Evolutionary conservation across 371 early-diverging fungal genomes (phyloP), one percentile per base, ranked within the genome.

Genomic region (Mortierella sp.): DNA sequence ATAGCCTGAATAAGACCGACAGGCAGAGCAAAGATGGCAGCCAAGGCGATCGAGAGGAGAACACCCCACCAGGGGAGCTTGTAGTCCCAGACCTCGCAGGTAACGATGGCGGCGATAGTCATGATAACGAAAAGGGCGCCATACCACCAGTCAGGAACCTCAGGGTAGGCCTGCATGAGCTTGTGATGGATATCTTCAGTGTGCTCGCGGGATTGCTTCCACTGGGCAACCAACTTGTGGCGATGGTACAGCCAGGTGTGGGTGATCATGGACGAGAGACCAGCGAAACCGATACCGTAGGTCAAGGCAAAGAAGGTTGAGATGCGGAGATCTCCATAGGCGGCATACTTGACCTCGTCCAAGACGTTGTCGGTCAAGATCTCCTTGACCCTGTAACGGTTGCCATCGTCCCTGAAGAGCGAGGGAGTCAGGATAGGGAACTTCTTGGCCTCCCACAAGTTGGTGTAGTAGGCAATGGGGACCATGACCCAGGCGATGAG

Each of bases 111-210:
- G 21, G 89, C 62, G 15, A 72, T 83, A 47, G 89, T 84, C 65
- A 89, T 90, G 9, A 75, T 47, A 6, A 85, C 66, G 68, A 91
- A 92, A 37, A 93, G 68, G 3, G 66, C 26, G 44, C 82, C 82
- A 52, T 93, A 93, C 94, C 94, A 93, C 89, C 89, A 90, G 57
- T 81, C 80, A 1, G 94, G 94, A 11, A 94, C 89, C 70, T 90
- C 85, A 50, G 70, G 65, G 73, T 87, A 88, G 7, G 53, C 64
- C 37, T 81, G 75, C 85, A 85, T 84, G 66, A 89, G 76, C 66
- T 75, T 72, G 63, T 72, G 63, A 60, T 89, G 86, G 18, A 85
- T 76, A 67, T 85, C 85, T 57, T 82, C 83, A 51, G 79, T 67
- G 63, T 80, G 75, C 23, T 64, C 60, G 48, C 80, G 80, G 15